These are phyloP conservation scores for Neurospora crassa DNA, from an alignment of 2,329 filamentous ascomycete genomes.

Conservation along the genomic window DNA sequence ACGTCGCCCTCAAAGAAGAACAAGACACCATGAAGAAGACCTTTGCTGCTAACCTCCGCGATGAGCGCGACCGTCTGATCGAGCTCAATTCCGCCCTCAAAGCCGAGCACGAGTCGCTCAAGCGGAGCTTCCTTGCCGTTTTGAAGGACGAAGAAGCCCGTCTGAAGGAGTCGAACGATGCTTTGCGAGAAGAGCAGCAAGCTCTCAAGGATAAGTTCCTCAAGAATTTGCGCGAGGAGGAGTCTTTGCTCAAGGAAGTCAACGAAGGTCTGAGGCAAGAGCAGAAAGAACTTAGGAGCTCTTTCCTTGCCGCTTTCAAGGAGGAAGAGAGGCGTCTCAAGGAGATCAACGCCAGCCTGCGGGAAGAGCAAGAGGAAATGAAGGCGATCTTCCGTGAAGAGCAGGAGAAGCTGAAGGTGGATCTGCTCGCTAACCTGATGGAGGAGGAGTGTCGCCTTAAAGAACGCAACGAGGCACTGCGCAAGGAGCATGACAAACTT, in stretches of 20 bases:
- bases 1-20: conserved; percentile 14
- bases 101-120: conserved; percentile 11
- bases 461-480: conserved; percentile 12
- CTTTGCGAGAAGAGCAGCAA: conserved; percentile 12
- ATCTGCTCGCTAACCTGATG: conserved; percentile 13
- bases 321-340: conserved; percentile 27
- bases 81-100: conserved; percentile 13
- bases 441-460: conserved; percentile 16
- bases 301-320: conserved; percentile 10
- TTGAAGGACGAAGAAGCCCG: conserved; percentile 12
- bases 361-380: conserved; percentile 9
- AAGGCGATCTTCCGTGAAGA: conserved; percentile 13
- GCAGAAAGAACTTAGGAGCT: conserved; percentile 8
- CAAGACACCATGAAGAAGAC: conserved; percentile 16
- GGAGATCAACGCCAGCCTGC: conserved; percentile 8
- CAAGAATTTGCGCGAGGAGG: conserved; percentile 12
- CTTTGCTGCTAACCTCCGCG: conserved; percentile 14
- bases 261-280: conserved; percentile 10
- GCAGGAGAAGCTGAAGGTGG: conserved; percentile 16
- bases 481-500: conserved; percentile 14
- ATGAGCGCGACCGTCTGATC: conserved; percentile 14
- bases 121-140: conserved; percentile 10
- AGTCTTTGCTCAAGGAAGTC: conserved; percentile 11
- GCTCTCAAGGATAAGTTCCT: conserved; percentile 14
- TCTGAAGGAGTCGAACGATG: conserved; percentile 12